These are phyloP conservation scores for Fraxinus sp. DNA, from an alignment of 305 asterid genomes.

Conservation along the genomic window DNA sequence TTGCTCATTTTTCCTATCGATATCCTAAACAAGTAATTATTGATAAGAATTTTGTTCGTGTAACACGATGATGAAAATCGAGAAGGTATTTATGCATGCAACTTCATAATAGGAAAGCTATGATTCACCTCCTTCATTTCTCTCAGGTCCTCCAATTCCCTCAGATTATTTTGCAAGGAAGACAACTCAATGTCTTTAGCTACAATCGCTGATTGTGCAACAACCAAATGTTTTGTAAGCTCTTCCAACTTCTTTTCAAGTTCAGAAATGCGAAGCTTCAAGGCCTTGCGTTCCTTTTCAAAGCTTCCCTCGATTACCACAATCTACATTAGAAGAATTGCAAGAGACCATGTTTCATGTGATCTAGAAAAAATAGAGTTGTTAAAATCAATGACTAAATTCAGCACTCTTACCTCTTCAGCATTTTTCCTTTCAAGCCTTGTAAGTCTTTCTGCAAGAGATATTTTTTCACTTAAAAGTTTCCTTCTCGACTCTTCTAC, in stretches of 20 bases:
- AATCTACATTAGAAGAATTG: slow-evolving; percentile 44
- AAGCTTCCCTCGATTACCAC: slow-evolving; percentile 48
- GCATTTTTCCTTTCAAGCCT: slow-evolving; percentile 62
- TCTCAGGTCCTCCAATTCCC: slow-evolving; percentile 85
- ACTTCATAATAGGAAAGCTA: slow-evolving; percentile 14
- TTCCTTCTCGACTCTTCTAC: slow-evolving; percentile 73
- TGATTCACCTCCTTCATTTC: slow-evolving; percentile 89
- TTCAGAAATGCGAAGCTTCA: slow-evolving; percentile 56
- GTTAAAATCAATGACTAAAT: slow-evolving; percentile 16
- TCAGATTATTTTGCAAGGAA: slow-evolving; percentile 65
- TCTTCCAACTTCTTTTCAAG: slow-evolving; percentile 77
- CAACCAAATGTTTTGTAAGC: slow-evolving; percentile 45
- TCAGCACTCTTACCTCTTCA: slow-evolving; percentile 50
- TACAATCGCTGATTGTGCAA: slow-evolving; percentile 52
- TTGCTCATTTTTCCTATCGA: slow-evolving; percentile 89
- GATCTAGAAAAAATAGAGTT: slow-evolving; percentile 10
- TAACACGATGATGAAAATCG: neutral
- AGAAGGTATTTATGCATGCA: neutral
- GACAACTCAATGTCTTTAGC: slow-evolving; percentile 61
- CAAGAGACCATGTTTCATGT: neutral
- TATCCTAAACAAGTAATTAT: slow-evolving; percentile 51
- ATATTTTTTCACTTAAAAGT: slow-evolving; percentile 59
- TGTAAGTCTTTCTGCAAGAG: slow-evolving; percentile 60
- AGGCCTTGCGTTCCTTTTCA: slow-evolving; percentile 65
- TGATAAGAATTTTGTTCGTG: slow-evolving; percentile 15